phyloP scores from a whole-genome alignment of 768 basidiomycete species.

The Boletus rubroflammeus region DNA sequence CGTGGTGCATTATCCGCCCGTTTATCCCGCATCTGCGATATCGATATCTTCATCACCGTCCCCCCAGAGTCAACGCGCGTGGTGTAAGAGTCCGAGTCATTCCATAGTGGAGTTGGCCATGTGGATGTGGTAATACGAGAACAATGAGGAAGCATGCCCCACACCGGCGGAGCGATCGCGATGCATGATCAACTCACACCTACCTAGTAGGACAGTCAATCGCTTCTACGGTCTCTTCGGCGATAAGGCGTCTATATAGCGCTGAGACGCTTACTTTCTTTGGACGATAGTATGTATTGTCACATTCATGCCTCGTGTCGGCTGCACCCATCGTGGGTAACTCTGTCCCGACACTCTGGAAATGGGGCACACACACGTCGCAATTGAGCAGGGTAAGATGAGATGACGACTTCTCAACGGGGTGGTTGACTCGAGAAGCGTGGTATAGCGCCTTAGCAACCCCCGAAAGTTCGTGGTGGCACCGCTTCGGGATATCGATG shows the following conservation, averaged over 20 bases:
- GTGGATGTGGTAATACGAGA: conserved; percentile 4
- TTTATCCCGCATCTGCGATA: not conserved
- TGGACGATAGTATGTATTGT: not conserved
- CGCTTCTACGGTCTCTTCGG: conserved; percentile 15
- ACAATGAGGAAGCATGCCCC: conserved; percentile 20
- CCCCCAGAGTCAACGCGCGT: not conserved
- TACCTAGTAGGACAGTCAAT: conserved; percentile 14
- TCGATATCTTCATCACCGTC: conserved; percentile 1
- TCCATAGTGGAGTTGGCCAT: not conserved
- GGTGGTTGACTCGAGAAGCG: conserved; percentile 11
- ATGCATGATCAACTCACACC: conserved; percentile 3
- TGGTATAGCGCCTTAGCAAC: conserved; percentile 7
- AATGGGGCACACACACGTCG: not conserved
- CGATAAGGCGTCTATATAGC: conserved; percentile 12
- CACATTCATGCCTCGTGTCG: conserved; percentile 16
- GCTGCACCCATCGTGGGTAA: conserved; percentile 12
- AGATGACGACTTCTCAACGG: conserved; percentile 14
- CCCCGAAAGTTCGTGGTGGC: not conserved
- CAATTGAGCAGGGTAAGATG: no score
- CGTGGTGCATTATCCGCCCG: conserved; percentile 1
- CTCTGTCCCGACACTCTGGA: conserved; percentile 11
- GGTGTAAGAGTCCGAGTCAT: not conserved
- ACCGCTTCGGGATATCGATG: not conserved
- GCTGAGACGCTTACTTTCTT: not conserved
- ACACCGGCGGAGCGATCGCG: conserved; percentile 4